phyloP scores from a whole-genome alignment of 257 asterid genomes.

The Fraxinus excelsior region DNA sequence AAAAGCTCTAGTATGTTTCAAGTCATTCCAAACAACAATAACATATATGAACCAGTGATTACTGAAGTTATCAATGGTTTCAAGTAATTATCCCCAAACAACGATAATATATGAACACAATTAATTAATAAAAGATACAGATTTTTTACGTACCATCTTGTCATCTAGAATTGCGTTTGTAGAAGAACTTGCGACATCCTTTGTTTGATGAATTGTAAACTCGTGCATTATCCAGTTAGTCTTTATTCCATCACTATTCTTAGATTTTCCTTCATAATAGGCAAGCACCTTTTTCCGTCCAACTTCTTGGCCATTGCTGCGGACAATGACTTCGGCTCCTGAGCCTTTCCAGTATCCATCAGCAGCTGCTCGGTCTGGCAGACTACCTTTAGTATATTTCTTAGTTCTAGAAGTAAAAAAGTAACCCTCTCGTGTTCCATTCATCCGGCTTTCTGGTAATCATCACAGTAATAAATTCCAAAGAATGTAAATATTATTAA shows the following conservation, averaged over 20 bases:
- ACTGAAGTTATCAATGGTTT: no score
- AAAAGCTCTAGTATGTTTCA: no score
- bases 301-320: neutral
- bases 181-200: neutral
- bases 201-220: neutral
- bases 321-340: neutral
- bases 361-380: neutral
- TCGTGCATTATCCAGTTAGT: neutral
- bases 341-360: constrained; percentile 3
- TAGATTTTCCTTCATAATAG: neutral
- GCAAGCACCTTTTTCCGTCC: neutral
- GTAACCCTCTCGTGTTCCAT: neutral
- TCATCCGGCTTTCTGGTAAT: neutral
- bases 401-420: neutral
- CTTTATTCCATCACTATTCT: neutral
- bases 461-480: no score
- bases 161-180: neutral
- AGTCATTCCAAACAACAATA: no score
- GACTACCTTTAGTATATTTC: neutral
- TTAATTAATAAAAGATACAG: no score
- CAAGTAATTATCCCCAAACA: no score
- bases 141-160: neutral
- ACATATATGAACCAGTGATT: no score
- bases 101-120: neutral
- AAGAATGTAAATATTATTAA: neutral